phyloP scores from a whole-genome alignment of 1,139 yeast genomes.

The Debaryomyces udenii region DNA sequence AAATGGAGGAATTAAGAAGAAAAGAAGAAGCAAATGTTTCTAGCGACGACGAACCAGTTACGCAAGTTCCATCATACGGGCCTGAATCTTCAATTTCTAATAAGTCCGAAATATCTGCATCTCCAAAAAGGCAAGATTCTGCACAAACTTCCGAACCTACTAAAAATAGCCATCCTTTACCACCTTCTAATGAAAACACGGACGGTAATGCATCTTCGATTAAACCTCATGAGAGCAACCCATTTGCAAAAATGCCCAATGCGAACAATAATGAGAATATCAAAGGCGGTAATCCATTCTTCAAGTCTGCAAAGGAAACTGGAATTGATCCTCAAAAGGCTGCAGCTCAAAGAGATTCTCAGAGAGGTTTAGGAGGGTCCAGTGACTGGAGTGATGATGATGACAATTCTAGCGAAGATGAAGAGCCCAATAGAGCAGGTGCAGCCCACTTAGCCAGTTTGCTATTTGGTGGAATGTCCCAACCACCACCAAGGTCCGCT shows the following conservation, averaged over 20 bases:
- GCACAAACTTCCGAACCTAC: too few species aligned
- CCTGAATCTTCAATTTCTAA: constrained; percentile 16
- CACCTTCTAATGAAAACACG: too few species aligned
- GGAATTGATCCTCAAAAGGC: constrained; percentile 56
- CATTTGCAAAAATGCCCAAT: constrained; percentile 37
- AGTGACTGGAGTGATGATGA: constrained; percentile 69
- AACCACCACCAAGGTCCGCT: constrained; percentile 35
- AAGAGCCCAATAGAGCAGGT: constrained; percentile 51
- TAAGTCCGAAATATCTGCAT: too few species aligned
- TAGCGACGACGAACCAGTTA: constrained; percentile 32
- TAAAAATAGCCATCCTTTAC: too few species aligned
- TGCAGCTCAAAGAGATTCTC: constrained; percentile 65
- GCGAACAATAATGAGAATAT: constrained; percentile 24
- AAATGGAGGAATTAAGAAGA: constrained; percentile 56
- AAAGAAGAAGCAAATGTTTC: constrained; percentile 43
- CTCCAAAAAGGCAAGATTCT: too few species aligned
- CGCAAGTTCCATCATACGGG: constrained; percentile 34
- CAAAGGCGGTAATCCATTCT: constrained; percentile 45
- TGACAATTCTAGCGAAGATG: constrained; percentile 53
- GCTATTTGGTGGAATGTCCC: constrained; percentile 64
- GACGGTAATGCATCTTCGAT: too few species aligned
- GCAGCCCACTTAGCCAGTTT: constrained; percentile 67
- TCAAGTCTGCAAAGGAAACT: constrained; percentile 41
- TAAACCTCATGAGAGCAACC: constrained; percentile 38
- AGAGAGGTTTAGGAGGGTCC: constrained; percentile 55